phyloP scores from a whole-genome alignment of 2,329 filamentous ascomycete species.

The Ophiostoma angusticollis region DNA sequence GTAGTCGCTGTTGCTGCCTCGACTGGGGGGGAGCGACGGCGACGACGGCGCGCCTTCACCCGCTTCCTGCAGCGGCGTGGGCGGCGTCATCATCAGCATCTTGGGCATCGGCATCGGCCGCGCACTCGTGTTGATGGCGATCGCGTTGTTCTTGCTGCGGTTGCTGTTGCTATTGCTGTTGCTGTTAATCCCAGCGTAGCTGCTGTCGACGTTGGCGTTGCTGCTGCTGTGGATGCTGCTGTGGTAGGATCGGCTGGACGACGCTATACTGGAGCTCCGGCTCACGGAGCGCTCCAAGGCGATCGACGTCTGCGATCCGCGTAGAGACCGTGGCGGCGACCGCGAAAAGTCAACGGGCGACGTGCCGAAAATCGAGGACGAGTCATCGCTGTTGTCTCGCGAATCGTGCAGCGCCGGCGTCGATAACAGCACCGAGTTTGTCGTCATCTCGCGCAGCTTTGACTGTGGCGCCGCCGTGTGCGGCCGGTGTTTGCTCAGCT shows the following conservation, averaged over 20 bases:
- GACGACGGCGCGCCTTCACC: neutral
- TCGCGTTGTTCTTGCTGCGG: neutral
- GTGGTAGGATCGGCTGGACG: slow-evolving; percentile 29
- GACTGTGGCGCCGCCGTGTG: slow-evolving; percentile 64
- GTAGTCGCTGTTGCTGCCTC: slow-evolving; percentile 12
- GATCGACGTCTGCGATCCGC: slow-evolving; percentile 36
- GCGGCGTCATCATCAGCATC: slow-evolving; percentile 36
- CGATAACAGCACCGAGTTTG: slow-evolving; percentile 52
- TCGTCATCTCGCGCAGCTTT: slow-evolving; percentile 73
- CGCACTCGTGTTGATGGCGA: slow-evolving; percentile 8
- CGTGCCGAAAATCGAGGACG: slow-evolving; percentile 38
- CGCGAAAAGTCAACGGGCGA: slow-evolving; percentile 46
- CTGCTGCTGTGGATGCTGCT: slow-evolving; percentile 11
- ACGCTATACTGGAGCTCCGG: slow-evolving; percentile 40
- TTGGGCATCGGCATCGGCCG: slow-evolving; percentile 27
- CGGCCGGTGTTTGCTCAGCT: slow-evolving; percentile 80
- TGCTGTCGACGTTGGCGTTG: neutral
- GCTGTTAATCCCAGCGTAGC: neutral
- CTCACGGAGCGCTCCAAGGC: slow-evolving; percentile 32
- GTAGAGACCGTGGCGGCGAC: slow-evolving; percentile 42
- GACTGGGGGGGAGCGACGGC: slow-evolving; percentile 3
- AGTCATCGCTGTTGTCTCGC: slow-evolving; percentile 40
- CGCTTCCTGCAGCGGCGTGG: slow-evolving; percentile 23
- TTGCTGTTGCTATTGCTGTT: neutral
- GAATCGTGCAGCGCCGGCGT: slow-evolving; percentile 28